Conservation (phyloP, 495 filamentous ascomycete genomes). For the Barbatosphaeria neglecta region DNA sequence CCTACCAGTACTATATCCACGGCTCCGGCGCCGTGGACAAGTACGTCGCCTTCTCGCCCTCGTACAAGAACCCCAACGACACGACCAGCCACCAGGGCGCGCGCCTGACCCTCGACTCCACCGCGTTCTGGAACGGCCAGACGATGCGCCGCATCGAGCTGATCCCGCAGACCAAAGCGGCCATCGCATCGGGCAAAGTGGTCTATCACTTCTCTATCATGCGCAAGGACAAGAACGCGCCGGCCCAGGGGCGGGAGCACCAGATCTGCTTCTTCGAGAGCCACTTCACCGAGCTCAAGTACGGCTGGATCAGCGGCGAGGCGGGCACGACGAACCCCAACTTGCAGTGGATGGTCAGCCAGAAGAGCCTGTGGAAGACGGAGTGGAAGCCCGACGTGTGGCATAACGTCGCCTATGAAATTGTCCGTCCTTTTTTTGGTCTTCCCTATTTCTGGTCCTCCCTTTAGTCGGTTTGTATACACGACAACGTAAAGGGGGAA, state of each 20-base stretch:
- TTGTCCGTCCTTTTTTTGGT: slow-evolving; percentile 15
- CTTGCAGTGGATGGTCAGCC: slow-evolving; percentile 33
- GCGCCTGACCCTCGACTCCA: slow-evolving; percentile 53
- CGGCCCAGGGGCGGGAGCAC: slow-evolving; percentile 49
- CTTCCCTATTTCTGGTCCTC: background rate
- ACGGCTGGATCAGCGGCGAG: slow-evolving; percentile 51
- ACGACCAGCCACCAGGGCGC: slow-evolving; percentile 46
- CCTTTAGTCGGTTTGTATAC: background rate
- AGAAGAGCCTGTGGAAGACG: slow-evolving; percentile 29
- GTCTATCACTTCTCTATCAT: slow-evolving; percentile 59
- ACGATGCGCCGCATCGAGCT: slow-evolving; percentile 43
- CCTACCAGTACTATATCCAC: slow-evolving; percentile 68
- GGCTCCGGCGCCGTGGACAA: slow-evolving; percentile 38
- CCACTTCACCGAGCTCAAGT: slow-evolving; percentile 65
- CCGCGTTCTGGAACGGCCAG: slow-evolving; percentile 45
- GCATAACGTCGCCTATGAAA: slow-evolving; percentile 63
- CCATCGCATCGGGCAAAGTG: slow-evolving; percentile 49
- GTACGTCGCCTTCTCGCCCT: slow-evolving; percentile 39
- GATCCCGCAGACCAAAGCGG: slow-evolving; percentile 54
- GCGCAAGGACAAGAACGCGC: slow-evolving; percentile 43
- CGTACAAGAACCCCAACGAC: slow-evolving; percentile 55
- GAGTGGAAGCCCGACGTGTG: slow-evolving; percentile 45
- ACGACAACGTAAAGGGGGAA: background rate
- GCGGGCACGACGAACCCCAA: slow-evolving; percentile 37
- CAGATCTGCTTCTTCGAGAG: slow-evolving; percentile 64